Evolutionary conservation across 1,284 basidiomycete species (phyloP).

Genomic region (Leccinum variabile): DNA sequence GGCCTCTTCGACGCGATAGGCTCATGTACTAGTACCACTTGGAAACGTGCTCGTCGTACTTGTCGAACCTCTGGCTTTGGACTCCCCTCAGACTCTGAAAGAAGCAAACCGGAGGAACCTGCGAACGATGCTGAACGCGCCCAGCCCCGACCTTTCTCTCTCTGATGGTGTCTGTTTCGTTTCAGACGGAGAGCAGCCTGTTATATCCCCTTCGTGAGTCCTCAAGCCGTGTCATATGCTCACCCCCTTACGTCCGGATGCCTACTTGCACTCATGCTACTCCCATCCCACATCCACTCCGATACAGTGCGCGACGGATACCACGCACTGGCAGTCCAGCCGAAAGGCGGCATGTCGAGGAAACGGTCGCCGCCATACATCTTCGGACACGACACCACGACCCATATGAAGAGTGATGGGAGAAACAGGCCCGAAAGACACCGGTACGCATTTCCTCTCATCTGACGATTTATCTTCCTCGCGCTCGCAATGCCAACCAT

Average conservation of each 20-base stretch:
- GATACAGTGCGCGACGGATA: slow-evolving; percentile 19
- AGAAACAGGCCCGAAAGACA: no score
- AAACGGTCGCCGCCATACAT: no score
- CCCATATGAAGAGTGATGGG: no score
- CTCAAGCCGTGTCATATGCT: neutral
- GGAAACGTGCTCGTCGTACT: neutral
- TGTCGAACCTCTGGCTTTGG: slow-evolving; percentile 52
- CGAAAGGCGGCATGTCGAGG: no score
- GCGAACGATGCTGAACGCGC: slow-evolving; percentile 25
- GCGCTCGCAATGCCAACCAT: no score
- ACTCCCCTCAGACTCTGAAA: slow-evolving; percentile 46
- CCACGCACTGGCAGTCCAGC: no score
- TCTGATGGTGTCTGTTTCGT: slow-evolving; percentile 42
- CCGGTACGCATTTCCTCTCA: no score
- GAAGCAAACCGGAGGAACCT: slow-evolving; percentile 36
- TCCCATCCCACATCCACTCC: neutral
- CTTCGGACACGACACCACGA: no score
- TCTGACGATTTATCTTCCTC: no score
- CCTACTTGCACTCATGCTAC: neutral
- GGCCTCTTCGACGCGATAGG: no score
- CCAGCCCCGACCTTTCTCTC: slow-evolving; percentile 24
- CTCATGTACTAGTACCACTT: no score
- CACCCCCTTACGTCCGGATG: neutral
- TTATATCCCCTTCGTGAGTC: slow-evolving; percentile 36
- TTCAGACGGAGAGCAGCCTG: slow-evolving; percentile 42